phyloP scores from a whole-genome alignment of 2,329 filamentous ascomycete species.

The Fusarium duplospermum region DNA sequence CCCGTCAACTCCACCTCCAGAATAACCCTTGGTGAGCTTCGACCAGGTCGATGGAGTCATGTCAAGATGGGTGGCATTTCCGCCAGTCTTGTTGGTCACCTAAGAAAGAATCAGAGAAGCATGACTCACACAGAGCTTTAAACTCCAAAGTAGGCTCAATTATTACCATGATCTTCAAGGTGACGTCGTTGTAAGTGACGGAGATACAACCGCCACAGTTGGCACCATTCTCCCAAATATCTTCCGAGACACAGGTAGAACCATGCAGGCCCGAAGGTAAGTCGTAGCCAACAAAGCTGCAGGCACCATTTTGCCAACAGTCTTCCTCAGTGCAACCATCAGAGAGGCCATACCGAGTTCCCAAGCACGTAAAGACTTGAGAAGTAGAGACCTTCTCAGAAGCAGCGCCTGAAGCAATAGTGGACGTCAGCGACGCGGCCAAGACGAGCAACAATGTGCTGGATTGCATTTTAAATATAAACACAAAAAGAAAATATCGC shows the following conservation, averaged over 20 bases:
- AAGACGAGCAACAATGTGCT: not conserved
- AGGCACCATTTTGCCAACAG: not conserved
- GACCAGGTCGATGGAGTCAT: not conserved
- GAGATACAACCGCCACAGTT: not conserved
- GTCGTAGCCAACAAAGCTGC: not conserved
- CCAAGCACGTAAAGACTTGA: not conserved
- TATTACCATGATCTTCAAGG: not conserved
- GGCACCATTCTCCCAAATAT: not conserved
- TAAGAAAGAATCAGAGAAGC: not conserved
- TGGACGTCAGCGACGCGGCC: not conserved
- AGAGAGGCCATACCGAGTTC: not conserved
- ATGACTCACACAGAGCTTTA: no score
- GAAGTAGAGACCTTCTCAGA: not conserved
- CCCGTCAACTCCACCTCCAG: not conserved
- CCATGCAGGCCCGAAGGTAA: not conserved
- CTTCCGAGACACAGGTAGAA: not conserved
- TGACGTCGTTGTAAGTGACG: not conserved
- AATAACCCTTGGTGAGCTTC: not conserved
- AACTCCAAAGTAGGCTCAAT: no score
- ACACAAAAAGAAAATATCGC: not conserved
- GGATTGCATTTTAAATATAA: not conserved
- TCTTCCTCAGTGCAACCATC: not conserved
- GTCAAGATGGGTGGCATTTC: not conserved
- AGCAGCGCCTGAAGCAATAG: not conserved
- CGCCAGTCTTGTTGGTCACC: not conserved